Evolutionary conservation across 345 rosid genomes (phyloP).

Genomic region (Gossypium australe): DNA sequence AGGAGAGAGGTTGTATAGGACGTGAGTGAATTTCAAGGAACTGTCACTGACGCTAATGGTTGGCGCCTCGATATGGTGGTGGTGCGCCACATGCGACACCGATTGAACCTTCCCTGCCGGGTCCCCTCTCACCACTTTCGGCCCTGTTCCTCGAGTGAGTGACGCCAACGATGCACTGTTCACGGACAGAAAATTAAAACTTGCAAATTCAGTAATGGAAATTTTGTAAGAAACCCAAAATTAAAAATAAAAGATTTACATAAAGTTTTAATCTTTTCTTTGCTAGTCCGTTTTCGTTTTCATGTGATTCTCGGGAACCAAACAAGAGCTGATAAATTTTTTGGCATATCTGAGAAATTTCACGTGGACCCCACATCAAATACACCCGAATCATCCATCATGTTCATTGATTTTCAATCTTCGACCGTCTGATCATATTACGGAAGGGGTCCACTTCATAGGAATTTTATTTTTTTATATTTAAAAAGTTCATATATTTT

Average conservation of each 20-base stretch:
- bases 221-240: neutral
- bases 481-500: no score
- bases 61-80: constrained; percentile 33
- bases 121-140: constrained; percentile 79
- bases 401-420: neutral
- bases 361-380: neutral
- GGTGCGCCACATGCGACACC: constrained; percentile 36
- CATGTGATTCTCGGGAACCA: neutral
- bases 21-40: constrained; percentile 82
- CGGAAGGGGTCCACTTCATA: no score
- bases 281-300: neutral
- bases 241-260: neutral
- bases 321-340: neutral
- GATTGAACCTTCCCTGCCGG: constrained; percentile 56
- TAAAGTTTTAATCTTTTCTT: neutral
- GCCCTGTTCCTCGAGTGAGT: constrained; percentile 86
- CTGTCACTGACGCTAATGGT: constrained; percentile 83
- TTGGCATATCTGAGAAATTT: neutral
- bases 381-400: neutral
- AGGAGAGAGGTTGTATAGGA: constrained; percentile 95
- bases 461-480: no score
- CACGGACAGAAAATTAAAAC: neutral
- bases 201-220: neutral
- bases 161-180: constrained; percentile 97
- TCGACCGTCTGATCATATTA: neutral